Evolutionary conservation across 2,329 filamentous ascomycete genomes (phyloP), one percentile per base, ranked within the genome.

Genomic region (Sarocladiaceae sp.): DNA sequence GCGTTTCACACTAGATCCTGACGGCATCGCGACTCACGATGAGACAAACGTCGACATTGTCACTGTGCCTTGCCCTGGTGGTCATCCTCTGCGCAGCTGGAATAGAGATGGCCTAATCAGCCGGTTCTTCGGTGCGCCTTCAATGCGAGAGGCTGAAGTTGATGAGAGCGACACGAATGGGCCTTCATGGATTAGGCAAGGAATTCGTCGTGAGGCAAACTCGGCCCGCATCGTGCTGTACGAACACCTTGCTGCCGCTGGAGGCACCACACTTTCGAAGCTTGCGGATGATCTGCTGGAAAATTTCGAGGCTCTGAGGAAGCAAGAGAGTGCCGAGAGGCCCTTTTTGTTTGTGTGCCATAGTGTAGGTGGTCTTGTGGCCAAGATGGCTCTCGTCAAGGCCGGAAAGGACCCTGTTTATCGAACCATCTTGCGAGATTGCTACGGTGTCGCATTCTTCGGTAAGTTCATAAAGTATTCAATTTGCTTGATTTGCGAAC

Each of bases 301-400:
- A 3, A 69, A 78, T 23, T 55, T 81, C 11, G 56, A 57, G 23
- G 63, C 57, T 31, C 59, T 72, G 50, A 62, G 74, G 20, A 55
- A 54, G 4, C 60, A 58, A 1, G 64, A 67, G 60, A 64, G 65
- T 47, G 60, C 62, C 18, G 64, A 64, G 37, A 73, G 82, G 4
- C 82, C 82, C 0, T 58, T 85, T 2, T 73, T 85, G 54, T 83
- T 85, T 59, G 71, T 85, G 12, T 81, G 74, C 11, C 82, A 86
- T 53, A 83, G 81, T 44, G 71, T 84, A 5, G 82, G 82, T 1
- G 82, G 82, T 0, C 60, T 85, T 23, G 78, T 84, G 1, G 76
- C 77, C 6, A 85, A 85, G 66, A 68, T 75, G 58, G 79, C 78
- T 2, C 59, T 85, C 37, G 70, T 77, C 7, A 76, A 72, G 57